These are phyloP conservation scores for Phaeosphaeriaceae sp. DNA, from an alignment of 2,329 filamentous ascomycete genomes.

Conservation along the genomic window DNA sequence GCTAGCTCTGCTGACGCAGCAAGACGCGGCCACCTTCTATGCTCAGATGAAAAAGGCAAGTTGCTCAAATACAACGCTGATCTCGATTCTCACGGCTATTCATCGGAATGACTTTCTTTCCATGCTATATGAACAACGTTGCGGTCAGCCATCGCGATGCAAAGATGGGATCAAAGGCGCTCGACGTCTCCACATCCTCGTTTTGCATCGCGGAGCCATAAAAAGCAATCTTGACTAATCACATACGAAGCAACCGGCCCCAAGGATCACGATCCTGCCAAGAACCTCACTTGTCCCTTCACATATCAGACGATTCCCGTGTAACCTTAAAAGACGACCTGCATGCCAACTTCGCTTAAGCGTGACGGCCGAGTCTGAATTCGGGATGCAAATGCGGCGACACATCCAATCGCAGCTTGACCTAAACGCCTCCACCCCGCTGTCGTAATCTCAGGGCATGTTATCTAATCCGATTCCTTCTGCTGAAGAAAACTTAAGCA, in stretches of 20 bases:
- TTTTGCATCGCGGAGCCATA: not conserved
- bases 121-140: not conserved
- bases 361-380: not conserved
- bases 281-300: not conserved
- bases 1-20: constrained; percentile 11
- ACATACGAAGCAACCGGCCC: not conserved
- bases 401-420: constrained; percentile 11
- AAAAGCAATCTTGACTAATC: not conserved
- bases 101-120: not conserved
- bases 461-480: constrained; percentile 11
- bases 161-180: not conserved
- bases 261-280: too few species aligned
- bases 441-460: constrained; percentile 11
- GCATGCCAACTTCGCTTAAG: constrained; percentile 1
- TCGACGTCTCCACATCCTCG: not conserved
- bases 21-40: not conserved
- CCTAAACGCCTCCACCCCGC: constrained; percentile 8
- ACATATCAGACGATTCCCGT: not conserved
- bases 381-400: not conserved
- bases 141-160: not conserved
- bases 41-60: not conserved
- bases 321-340: not conserved
- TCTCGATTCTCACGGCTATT: not conserved
- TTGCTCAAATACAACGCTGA: not conserved
- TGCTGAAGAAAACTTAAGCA: not conserved